Evolutionary conservation across 2,329 filamentous ascomycete species (phyloP).

Genomic region (Paecilomyces dactylethromorphus): DNA sequence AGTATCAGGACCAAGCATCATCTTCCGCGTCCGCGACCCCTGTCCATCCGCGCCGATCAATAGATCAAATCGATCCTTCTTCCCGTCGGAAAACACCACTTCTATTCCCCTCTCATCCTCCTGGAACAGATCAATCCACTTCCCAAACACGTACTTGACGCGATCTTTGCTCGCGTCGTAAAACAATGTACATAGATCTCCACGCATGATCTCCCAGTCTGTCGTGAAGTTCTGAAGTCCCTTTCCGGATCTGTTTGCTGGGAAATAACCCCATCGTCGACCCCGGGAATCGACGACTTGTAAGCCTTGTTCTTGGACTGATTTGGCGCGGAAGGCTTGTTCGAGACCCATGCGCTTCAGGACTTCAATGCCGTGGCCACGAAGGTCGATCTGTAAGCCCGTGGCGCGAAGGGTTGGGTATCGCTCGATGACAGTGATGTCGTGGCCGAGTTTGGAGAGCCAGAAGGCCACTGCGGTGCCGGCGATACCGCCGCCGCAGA

Average conservation of each 20-base stretch:
- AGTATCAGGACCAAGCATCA: constrained; percentile 12
- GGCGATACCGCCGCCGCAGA: constrained; percentile 37
- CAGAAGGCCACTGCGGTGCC: constrained; percentile 44
- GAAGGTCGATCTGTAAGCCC: constrained; percentile 51
- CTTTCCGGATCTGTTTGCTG: constrained; percentile 30
- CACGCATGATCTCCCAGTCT: constrained; percentile 52
- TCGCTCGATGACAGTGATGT: constrained; percentile 39
- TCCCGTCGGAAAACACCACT: constrained; percentile 19
- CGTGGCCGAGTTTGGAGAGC: constrained; percentile 36
- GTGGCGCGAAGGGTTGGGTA: constrained; percentile 37
- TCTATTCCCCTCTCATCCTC: constrained; percentile 10
- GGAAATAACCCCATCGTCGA: constrained; percentile 34
- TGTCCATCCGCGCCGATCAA: constrained; percentile 24
- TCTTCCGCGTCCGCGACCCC: constrained; percentile 14
- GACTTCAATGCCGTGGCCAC: constrained; percentile 46
- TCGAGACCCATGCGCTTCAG: constrained; percentile 50
- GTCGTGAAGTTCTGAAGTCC: constrained; percentile 35
- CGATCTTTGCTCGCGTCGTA: constrained; percentile 22
- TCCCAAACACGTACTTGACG: constrained; percentile 26
- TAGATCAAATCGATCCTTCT: constrained; percentile 16
- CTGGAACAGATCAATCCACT: constrained; percentile 17
- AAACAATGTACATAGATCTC: constrained; percentile 43
- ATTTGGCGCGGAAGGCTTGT: constrained; percentile 28
- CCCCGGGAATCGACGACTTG: constrained; percentile 39
- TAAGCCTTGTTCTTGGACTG: constrained; percentile 44